A percentile compares a stretch with the other conserved stretches of the same genome.
Evolutionary conservation across 305 asterid genomes (phyloP).

Genomic region (Withania somnifera): DNA sequence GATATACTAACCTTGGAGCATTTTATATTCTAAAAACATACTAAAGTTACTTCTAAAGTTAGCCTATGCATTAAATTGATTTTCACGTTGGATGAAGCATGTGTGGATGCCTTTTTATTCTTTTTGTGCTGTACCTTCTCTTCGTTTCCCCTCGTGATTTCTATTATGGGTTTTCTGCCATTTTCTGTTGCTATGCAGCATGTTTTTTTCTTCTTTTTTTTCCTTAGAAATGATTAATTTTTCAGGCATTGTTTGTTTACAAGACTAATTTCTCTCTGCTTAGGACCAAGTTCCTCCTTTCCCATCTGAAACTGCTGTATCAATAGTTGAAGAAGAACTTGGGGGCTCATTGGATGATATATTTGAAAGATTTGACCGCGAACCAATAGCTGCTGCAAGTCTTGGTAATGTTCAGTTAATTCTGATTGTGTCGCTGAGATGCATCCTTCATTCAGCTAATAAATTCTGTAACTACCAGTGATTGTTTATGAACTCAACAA

Average conservation of each 20-base stretch:
- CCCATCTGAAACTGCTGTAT: slow-evolving; percentile 80
- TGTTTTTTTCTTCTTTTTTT: not conserved
- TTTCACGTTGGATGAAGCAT: not conserved
- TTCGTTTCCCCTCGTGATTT: not conserved
- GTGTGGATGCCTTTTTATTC: not conserved
- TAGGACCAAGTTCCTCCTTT: slow-evolving; percentile 99
- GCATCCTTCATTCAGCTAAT: not conserved
- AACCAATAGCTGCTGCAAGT: slow-evolving; percentile 96
- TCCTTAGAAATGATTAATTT: not conserved
- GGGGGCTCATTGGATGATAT: slow-evolving; percentile 49
- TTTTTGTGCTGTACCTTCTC: not conserved
- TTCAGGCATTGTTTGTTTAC: not conserved
- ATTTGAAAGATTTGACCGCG: slow-evolving; percentile 75
- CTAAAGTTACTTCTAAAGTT: not conserved
- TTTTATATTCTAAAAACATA: not conserved
- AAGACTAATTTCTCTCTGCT: not conserved
- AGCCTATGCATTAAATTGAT: not conserved
- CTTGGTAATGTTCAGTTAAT: slow-evolving; percentile 47
- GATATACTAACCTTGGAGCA: not conserved
- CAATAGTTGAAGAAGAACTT: slow-evolving; percentile 85
- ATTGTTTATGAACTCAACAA: not conserved
- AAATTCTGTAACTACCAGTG: not conserved
- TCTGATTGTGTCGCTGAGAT: not conserved
- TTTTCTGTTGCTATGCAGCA: not conserved
- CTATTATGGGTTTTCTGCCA: not conserved